These are phyloP conservation scores for Ceratocystiopsis sp. DNA, from an alignment of 2,329 filamentous ascomycete genomes.

Conservation along the genomic window DNA sequence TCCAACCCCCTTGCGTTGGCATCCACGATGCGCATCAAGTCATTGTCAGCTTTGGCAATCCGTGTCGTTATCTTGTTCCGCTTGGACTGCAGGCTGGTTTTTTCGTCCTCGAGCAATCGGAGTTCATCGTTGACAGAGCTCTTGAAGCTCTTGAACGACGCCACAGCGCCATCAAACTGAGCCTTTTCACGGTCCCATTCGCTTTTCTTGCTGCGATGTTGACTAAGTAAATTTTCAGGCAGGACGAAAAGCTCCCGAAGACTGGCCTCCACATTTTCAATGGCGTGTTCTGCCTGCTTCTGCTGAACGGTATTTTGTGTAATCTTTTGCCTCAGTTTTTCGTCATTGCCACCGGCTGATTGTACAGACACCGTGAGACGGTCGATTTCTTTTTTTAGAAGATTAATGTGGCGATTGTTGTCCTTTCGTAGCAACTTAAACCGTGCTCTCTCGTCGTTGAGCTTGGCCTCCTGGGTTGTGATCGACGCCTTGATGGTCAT, in stretches of 20 bases:
- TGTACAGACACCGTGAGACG: slow-evolving; percentile 47
- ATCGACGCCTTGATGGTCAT: slow-evolving; percentile 66
- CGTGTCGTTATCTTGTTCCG: slow-evolving; percentile 56
- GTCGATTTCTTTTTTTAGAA: slow-evolving; percentile 58
- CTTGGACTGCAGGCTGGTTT: slow-evolving; percentile 45
- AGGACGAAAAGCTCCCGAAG: slow-evolving; percentile 48
- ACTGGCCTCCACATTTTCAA: slow-evolving; percentile 29
- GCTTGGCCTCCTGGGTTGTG: slow-evolving; percentile 50
- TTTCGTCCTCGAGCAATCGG: slow-evolving; percentile 46
- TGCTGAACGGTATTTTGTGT: slow-evolving; percentile 60
- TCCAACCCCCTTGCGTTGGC: slow-evolving; percentile 49
- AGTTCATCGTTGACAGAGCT: slow-evolving; percentile 43
- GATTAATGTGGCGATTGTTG: slow-evolving; percentile 51
- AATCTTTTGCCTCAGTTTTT: slow-evolving; percentile 58
- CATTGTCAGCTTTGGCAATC: slow-evolving; percentile 55
- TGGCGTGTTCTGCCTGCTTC: slow-evolving; percentile 33
- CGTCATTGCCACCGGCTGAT: slow-evolving; percentile 55
- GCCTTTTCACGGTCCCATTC: slow-evolving; percentile 37
- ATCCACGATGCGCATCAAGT: slow-evolving; percentile 52
- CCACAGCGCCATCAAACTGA: slow-evolving; percentile 40
- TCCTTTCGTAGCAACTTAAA: slow-evolving; percentile 59
- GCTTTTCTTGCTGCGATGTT: slow-evolving; percentile 37
- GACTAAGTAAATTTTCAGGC: slow-evolving; percentile 42
- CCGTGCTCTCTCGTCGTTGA: slow-evolving; percentile 50
- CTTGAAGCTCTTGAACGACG: slow-evolving; percentile 40